Conservation (phyloP, 1,284 basidiomycete species). For the Apiotrichum domesticum region DNA sequence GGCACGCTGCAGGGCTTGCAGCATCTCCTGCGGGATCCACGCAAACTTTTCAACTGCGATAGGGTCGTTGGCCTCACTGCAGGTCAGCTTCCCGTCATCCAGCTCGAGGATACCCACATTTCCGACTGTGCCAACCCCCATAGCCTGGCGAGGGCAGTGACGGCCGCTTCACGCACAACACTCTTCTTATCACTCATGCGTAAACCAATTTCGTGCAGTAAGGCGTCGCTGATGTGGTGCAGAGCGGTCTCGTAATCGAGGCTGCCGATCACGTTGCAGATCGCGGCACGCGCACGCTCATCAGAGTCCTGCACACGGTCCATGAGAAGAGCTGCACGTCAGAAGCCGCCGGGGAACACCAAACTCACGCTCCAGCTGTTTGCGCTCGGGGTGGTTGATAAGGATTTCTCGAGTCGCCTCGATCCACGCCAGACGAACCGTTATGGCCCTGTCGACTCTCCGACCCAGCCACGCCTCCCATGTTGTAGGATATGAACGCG, state of each 20-base stretch:
- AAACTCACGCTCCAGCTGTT: conserved; percentile 63
- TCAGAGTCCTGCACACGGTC: conserved; percentile 77
- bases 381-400: conserved; percentile 60
- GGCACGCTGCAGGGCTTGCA: conserved; percentile 48
- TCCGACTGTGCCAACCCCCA: conserved; percentile 80
- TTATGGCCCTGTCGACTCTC: conserved; percentile 66
- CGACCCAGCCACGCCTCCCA: conserved; percentile 83
- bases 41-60: conserved; percentile 73
- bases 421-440: conserved; percentile 72
- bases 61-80: conserved; percentile 70
- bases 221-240: conserved; percentile 66
- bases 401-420: conserved; percentile 64
- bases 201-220: conserved; percentile 62
- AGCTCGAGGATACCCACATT: conserved; percentile 55
- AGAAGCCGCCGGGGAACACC: conserved; percentile 8
- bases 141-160: conserved; percentile 68
- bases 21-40: conserved; percentile 83
- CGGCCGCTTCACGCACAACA: conserved; percentile 73
- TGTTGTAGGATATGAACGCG: conserved; percentile 70
- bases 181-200: conserved; percentile 80
- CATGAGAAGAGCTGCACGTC: conserved; percentile 55
- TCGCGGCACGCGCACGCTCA: conserved; percentile 80
- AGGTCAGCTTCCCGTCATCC: neutral
- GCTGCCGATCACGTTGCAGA: conserved; percentile 72
- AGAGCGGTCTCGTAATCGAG: conserved; percentile 86